phyloP scores from a whole-genome alignment of 768 basidiomycete species.

The Mycena floridula region DNA sequence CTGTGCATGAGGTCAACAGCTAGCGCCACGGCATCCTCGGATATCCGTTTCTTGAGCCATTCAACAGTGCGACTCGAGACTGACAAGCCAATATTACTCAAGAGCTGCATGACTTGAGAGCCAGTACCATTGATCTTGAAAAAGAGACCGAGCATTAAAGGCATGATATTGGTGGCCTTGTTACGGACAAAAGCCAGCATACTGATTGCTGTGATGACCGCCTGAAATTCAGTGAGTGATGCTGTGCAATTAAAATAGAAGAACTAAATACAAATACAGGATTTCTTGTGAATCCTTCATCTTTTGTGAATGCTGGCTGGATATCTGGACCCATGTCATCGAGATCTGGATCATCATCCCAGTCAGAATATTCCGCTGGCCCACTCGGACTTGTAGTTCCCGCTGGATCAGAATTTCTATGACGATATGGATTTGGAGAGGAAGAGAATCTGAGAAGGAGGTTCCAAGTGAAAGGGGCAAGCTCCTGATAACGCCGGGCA shows the following conservation, averaged over 20 bases:
- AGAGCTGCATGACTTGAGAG: constrained; percentile 17
- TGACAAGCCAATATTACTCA: constrained; percentile 21
- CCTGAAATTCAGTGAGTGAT: constrained; percentile 2
- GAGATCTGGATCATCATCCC: constrained; percentile 14
- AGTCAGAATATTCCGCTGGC: constrained; percentile 3
- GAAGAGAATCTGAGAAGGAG: constrained; percentile 9
- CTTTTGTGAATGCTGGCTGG: no score
- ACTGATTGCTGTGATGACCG: constrained; percentile 9
- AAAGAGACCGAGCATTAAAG: constrained; percentile 23
- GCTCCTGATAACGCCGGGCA: constrained; percentile 1
- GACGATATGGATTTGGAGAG: constrained; percentile 11
- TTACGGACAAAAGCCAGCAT: constrained; percentile 22
- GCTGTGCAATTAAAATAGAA: no score
- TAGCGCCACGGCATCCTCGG: constrained; percentile 16
- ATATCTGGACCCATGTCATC: constrained; percentile 10
- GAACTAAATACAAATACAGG: constrained; percentile 18
- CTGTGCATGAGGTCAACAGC: constrained; percentile 18
- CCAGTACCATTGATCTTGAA: constrained; percentile 23
- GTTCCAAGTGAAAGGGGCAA: constrained; percentile 11
- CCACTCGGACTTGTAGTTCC: background rate
- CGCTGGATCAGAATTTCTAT: no score
- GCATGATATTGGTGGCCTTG: constrained; percentile 20
- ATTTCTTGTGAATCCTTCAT: constrained; percentile 9
- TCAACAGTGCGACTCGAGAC: constrained; percentile 21
- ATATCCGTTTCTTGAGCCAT: constrained; percentile 19